Evolutionary conservation across 208 protist species (phyloP).

Genomic region (Crithidia acanthocephali): DNA sequence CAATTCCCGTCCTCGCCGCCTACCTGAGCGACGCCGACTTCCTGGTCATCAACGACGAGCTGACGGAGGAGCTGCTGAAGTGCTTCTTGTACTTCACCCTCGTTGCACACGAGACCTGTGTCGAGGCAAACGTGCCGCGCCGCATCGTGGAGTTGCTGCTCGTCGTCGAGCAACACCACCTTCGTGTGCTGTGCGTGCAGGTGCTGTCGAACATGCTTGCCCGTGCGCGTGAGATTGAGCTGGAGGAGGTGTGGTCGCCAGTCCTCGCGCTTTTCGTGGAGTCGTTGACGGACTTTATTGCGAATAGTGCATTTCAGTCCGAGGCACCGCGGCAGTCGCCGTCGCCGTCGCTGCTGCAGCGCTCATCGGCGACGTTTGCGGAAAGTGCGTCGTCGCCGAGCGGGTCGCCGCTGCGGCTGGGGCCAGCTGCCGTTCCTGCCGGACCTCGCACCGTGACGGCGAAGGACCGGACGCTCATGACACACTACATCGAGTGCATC

Average conservation of each 20-base stretch:
- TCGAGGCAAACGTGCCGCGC: constrained; percentile 32
- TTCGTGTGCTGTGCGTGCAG: constrained; percentile 58
- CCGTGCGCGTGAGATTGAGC: constrained; percentile 22
- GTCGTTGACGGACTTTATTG: constrained; percentile 17
- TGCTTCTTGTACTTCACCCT: constrained; percentile 59
- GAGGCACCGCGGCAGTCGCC: background rate
- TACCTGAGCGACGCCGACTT: constrained; percentile 40
- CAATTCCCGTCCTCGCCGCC: constrained; percentile 28
- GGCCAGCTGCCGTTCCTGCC: background rate
- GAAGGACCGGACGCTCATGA: constrained; percentile 19
- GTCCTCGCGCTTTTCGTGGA: constrained; percentile 32
- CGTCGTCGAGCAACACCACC: constrained; percentile 44
- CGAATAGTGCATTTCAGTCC: constrained; percentile 4
- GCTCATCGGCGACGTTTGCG: background rate
- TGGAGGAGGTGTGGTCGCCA: constrained; percentile 22
- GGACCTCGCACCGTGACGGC: constrained; percentile 6
- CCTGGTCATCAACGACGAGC: constrained; percentile 41
- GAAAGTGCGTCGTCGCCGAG: background rate
- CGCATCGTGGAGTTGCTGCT: constrained; percentile 43
- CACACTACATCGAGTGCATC: constrained; percentile 29
- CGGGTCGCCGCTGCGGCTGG: background rate
- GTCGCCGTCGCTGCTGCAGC: background rate
- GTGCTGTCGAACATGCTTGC: constrained; percentile 46
- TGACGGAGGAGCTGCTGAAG: constrained; percentile 72
- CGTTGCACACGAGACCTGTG: constrained; percentile 35